Conservation (phyloP, 208 protist genomes). For the Crithidia sp. region DNA sequence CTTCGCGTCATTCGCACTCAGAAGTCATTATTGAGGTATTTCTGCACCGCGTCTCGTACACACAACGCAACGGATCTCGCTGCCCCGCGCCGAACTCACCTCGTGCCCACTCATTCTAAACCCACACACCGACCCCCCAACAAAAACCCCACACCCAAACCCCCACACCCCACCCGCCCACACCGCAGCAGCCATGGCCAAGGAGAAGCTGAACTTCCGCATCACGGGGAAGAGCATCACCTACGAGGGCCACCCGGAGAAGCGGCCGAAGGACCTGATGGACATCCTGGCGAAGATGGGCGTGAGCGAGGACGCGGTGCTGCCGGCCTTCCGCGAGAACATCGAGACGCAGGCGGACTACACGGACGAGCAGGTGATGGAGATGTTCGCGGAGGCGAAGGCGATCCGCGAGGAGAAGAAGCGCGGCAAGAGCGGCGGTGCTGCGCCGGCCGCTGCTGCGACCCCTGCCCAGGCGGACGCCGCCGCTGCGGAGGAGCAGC, state of each 20-base stretch:
- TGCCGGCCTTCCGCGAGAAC: conserved; percentile 74
- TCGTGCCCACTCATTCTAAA: neutral
- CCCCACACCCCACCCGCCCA: neutral
- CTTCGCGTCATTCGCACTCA: too few relatives aligned
- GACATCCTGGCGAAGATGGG: conserved; percentile 82
- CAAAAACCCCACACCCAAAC: neutral
- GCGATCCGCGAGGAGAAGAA: conserved; percentile 62
- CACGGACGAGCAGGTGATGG: conserved; percentile 60
- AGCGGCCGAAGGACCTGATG: conserved; percentile 73
- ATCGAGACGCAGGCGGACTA: conserved; percentile 54
- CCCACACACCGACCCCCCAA: neutral
- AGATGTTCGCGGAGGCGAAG: conserved; percentile 47
- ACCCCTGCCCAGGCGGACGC: neutral
- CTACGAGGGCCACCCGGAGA: conserved; percentile 76
- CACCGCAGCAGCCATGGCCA: conserved; percentile 49
- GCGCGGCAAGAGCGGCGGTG: neutral
- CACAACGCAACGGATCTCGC: too few relatives aligned
- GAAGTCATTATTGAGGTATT: too few relatives aligned
- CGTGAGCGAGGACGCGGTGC: conserved; percentile 43
- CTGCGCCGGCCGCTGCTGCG: neutral
- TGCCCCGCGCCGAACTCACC: neutral
- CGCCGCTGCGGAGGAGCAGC: conserved; percentile 47
- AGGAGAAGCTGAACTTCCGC: conserved; percentile 75
- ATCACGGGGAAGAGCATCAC: conserved; percentile 62
- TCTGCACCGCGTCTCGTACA: too few relatives aligned